Conservation (phyloP, 164 flowering plant species). For the Kalanchoe fedtschenkoi region DNA sequence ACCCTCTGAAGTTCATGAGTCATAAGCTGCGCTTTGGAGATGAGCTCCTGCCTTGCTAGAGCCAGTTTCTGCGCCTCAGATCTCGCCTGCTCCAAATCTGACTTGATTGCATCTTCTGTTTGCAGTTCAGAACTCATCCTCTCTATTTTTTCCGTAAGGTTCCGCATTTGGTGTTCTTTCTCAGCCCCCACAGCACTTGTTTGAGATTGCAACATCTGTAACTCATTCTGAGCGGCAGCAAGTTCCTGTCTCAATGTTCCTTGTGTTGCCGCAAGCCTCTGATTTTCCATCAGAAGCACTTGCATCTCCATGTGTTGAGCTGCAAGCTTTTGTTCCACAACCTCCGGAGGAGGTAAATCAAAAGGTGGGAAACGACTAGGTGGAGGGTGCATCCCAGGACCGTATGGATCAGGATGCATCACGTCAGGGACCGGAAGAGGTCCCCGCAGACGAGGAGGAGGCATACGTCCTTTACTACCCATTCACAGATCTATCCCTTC, state of each 20-base stretch:
- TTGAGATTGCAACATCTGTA: slow-evolving; percentile 61
- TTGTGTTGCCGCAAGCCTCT: slow-evolving; percentile 85
- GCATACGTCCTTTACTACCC: slow-evolving; percentile 83
- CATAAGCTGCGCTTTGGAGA: slow-evolving; percentile 61
- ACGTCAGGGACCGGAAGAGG: slow-evolving; percentile 56
- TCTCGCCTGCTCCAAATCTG: slow-evolving; percentile 71
- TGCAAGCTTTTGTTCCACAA: slow-evolving; percentile 82
- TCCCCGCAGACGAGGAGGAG: slow-evolving; percentile 54
- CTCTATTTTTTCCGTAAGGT: slow-evolving; percentile 50
- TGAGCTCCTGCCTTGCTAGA: slow-evolving; percentile 55
- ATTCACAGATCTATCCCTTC: slow-evolving; percentile 16
- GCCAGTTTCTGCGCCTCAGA: slow-evolving; percentile 68
- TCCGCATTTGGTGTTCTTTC: slow-evolving; percentile 62
- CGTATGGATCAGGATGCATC: slow-evolving; percentile 58
- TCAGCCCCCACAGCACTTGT: slow-evolving; percentile 51
- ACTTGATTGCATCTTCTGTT: slow-evolving; percentile 48
- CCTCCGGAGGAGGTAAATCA: slow-evolving; percentile 67
- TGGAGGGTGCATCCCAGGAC: slow-evolving; percentile 43
- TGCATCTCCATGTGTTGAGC: slow-evolving; percentile 76
- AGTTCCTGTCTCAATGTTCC: slow-evolving; percentile 75
- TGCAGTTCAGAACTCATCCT: slow-evolving; percentile 68
- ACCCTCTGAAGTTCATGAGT: slow-evolving; percentile 65
- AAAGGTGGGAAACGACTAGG: slow-evolving; percentile 46
- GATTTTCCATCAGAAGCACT: slow-evolving; percentile 75
- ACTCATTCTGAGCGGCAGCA: slow-evolving; percentile 77